phyloP scores from a whole-genome alignment of 768 basidiomycete species.

The Kwoniella heveanensis region DNA sequence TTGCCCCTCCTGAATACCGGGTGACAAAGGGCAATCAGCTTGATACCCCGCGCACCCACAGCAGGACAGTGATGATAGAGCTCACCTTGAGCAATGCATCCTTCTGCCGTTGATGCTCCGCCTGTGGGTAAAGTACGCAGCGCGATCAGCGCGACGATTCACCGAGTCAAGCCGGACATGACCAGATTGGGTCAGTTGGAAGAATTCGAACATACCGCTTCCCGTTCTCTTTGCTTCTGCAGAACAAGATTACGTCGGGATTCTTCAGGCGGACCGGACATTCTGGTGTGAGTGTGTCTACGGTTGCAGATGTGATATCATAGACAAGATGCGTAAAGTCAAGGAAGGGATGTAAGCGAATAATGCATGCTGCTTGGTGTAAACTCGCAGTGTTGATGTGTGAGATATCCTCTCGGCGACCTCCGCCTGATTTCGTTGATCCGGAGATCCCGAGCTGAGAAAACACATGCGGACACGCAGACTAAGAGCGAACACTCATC shows the following conservation, averaged over 20 bases:
- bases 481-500: no score
- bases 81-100: conserved; percentile 35
- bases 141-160: neutral
- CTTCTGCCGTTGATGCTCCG: conserved; percentile 46
- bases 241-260: conserved; percentile 58
- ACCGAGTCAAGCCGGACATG: conserved; percentile 58
- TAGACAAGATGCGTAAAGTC: no score
- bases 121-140: conserved; percentile 22
- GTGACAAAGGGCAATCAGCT: neutral
- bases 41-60: conserved; percentile 56
- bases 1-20: conserved; percentile 68
- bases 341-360: no score
- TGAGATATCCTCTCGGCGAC: no score
- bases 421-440: no score
- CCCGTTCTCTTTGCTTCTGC: conserved; percentile 70
- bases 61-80: neutral
- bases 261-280: conserved; percentile 38
- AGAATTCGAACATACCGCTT: conserved; percentile 49
- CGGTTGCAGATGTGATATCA: no score
- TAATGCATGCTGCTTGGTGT: no score
- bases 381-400: no score
- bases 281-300: no score
- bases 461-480: no score
- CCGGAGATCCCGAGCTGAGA: no score
- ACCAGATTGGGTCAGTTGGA: conserved; percentile 68